A percentile compares a stretch with the other conserved stretches of the same genome.
Evolutionary conservation across 225 moss, liverwort and hornwort genomes (phyloP).

Genomic region (Ulota crispa): DNA sequence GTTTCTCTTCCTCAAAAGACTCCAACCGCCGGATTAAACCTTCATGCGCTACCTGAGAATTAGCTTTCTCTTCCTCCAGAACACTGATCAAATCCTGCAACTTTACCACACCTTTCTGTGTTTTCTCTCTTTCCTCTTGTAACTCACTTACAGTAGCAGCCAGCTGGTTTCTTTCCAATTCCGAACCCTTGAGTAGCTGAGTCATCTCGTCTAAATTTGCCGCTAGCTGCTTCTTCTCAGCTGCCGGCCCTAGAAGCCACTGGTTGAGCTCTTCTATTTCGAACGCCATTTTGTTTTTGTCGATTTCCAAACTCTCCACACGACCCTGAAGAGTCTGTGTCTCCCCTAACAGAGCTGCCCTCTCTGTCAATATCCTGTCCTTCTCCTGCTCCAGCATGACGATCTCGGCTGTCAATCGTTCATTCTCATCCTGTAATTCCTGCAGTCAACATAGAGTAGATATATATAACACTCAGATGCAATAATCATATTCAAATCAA

Average conservation of each 20-base stretch:
- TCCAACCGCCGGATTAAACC: slow-evolving; percentile 20
- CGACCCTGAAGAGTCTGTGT: slow-evolving; percentile 24
- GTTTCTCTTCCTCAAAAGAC: slow-evolving; percentile 34
- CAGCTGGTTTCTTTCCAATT: slow-evolving; percentile 34
- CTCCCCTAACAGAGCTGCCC: slow-evolving; percentile 22
- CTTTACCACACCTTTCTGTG: slow-evolving; percentile 1
- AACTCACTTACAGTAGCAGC: slow-evolving; percentile 25
- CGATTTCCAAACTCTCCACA: slow-evolving; percentile 36
- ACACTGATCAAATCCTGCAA: slow-evolving; percentile 14
- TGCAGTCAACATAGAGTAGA: slow-evolving; percentile 18
- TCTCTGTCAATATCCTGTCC: slow-evolving; percentile 13
- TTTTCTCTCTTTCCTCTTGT: slow-evolving; percentile 32
- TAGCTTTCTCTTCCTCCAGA: slow-evolving; percentile 31
- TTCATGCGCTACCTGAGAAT: slow-evolving; percentile 10
- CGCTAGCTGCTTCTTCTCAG: slow-evolving; percentile 48
- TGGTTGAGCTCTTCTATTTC: slow-evolving; percentile 55
- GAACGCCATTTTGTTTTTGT: slow-evolving; percentile 37
- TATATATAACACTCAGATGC: background rate
- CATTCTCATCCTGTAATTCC: slow-evolving; percentile 47
- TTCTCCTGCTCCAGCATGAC: slow-evolving; percentile 31
- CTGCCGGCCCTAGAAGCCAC: slow-evolving; percentile 50
- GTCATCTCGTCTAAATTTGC: slow-evolving; percentile 44
- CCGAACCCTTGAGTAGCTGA: slow-evolving; percentile 28
- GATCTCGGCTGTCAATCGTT: slow-evolving; percentile 29
- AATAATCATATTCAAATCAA: background rate